phyloP scores from a whole-genome alignment of 805 yeast species.

The Priceomyces medius region DNA sequence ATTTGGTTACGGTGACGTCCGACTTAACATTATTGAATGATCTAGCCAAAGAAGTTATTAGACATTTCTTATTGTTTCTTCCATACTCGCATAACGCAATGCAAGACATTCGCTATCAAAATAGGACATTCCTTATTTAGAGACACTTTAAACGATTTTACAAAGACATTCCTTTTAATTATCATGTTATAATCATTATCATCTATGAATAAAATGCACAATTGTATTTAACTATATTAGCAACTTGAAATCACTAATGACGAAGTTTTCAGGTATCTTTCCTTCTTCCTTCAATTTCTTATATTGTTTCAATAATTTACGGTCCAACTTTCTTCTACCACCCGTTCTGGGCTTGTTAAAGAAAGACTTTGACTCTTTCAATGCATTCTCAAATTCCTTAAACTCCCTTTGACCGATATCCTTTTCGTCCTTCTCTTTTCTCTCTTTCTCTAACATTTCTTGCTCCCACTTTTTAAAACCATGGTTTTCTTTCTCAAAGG shows the following conservation, averaged over 20 bases:
- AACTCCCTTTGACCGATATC: slow-evolving; percentile 22
- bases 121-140: no score
- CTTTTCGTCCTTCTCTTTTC: slow-evolving; percentile 16
- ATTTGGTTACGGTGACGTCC: slow-evolving; percentile 52
- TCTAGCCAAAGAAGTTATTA: no score
- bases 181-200: not conserved
- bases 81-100: not conserved
- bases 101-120: not conserved
- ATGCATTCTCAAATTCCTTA: slow-evolving; percentile 17
- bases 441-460: slow-evolving; percentile 20
- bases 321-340: slow-evolving; percentile 34
- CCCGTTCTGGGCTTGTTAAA: slow-evolving; percentile 20
- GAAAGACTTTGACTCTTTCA: slow-evolving; percentile 24
- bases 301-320: slow-evolving; percentile 33
- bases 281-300: slow-evolving; percentile 29
- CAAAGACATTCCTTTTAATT: no score
- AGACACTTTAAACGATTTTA: no score
- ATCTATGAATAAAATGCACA: slow-evolving; percentile 3
- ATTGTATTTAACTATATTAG: not conserved
- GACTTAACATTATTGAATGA: slow-evolving; percentile 45
- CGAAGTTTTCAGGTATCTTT: slow-evolving; percentile 18
- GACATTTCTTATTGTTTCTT: not conserved
- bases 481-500: slow-evolving; percentile 26
- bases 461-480: slow-evolving; percentile 40
- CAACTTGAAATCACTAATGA: slow-evolving; percentile 10